Percentiles rank a stretch among this genome's conserved stretches.
These are phyloP conservation scores for Ustilago shanxiensis DNA, from an alignment of 1,284 basidiomycete genomes.

Conservation along the genomic window DNA sequence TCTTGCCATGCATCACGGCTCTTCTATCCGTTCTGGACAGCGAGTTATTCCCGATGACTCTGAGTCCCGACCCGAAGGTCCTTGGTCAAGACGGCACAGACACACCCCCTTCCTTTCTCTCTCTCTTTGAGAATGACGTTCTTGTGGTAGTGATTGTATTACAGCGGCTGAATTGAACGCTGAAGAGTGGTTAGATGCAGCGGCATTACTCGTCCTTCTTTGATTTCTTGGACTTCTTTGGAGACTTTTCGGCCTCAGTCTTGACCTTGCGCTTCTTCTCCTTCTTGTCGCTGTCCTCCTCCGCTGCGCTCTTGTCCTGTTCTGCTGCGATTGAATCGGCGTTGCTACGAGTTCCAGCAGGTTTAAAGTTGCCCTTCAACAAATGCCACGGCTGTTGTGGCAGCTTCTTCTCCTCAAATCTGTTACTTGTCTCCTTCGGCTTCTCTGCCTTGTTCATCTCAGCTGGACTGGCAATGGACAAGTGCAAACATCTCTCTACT, in stretches of 20 bases:
- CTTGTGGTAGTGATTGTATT: no score
- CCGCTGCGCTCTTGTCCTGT: slow-evolving; percentile 9
- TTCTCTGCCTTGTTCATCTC: slow-evolving; percentile 24
- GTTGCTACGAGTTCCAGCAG: slow-evolving; percentile 17
- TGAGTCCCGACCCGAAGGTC: no score
- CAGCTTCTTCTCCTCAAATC: slow-evolving; percentile 36
- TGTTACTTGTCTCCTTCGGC: slow-evolving; percentile 20
- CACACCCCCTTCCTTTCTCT: no score
- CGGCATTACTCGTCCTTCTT: slow-evolving; percentile 36
- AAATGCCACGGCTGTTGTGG: slow-evolving; percentile 60
- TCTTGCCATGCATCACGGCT: background rate
- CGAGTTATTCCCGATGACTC: no score
- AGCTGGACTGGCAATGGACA: slow-evolving; percentile 44
- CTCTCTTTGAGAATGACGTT: no score
- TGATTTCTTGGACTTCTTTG: slow-evolving; percentile 44
- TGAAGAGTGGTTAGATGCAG: background rate
- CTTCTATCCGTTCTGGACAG: no score
- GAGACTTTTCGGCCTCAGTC: slow-evolving; percentile 28
- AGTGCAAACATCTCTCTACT: slow-evolving; percentile 32
- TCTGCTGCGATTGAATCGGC: slow-evolving; percentile 10
- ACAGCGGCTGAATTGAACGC: background rate
- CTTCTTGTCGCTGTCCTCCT: slow-evolving; percentile 26
- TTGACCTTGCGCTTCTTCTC: slow-evolving; percentile 50
- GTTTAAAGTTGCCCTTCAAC: slow-evolving; percentile 44
- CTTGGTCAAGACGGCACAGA: background rate